A percentile compares a stretch with the other conserved stretches of the same genome.
phyloP scores from a whole-genome alignment of 306 rosid genomes.

The Cucumis hystrix region DNA sequence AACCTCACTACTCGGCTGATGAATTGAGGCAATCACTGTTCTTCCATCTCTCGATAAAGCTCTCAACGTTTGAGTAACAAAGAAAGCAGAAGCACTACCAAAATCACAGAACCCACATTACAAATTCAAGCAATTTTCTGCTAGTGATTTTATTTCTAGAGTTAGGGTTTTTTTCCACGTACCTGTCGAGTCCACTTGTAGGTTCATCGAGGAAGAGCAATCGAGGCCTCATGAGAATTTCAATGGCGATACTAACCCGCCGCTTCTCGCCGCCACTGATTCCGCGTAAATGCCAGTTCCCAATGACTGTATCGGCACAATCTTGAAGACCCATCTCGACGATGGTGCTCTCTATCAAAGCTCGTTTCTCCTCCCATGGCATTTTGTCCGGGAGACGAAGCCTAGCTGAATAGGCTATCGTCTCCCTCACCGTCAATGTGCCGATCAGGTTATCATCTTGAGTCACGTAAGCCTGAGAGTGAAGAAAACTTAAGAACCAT shows the following conservation, averaged over 20 bases:
- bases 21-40: constrained; percentile 92
- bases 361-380: constrained; percentile 59
- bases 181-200: constrained; percentile 96
- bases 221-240: constrained; percentile 82
- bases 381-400: constrained; percentile 69
- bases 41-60: constrained; percentile 83
- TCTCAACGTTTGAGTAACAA: constrained; percentile 82
- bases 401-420: constrained; percentile 72
- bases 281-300: constrained; percentile 95
- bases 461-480: constrained; percentile 77
- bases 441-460: constrained; percentile 98
- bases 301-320: constrained; percentile 87
- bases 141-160: not conserved
- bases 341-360: constrained; percentile 75
- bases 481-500: not conserved
- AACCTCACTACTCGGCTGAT: constrained; percentile 98
- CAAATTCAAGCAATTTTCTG: not conserved
- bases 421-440: constrained; percentile 76
- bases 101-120: constrained; percentile 5
- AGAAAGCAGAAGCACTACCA: constrained; percentile 94
- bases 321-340: constrained; percentile 92
- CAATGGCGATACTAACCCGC: constrained; percentile 92
- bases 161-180: not conserved
- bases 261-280: constrained; percentile 96
- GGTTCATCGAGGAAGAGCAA: constrained; percentile 94